Evolutionary conservation across 441 rosid genomes (phyloP), one percentile per base, ranked within the genome.

Genomic region (Erodium moschatum): DNA sequence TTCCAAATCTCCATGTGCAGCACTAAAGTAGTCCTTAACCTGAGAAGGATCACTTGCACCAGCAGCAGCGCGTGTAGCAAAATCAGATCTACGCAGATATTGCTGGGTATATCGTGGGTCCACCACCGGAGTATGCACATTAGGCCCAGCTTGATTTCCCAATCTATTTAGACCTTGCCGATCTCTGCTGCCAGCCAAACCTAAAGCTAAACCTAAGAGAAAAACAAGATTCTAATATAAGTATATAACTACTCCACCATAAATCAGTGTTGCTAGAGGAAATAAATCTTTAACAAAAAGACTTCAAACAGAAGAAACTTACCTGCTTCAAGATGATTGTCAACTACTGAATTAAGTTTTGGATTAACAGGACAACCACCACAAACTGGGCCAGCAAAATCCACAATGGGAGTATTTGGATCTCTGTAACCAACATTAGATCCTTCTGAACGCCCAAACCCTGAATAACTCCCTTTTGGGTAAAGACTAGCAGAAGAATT

Each of bases 401-500:
- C 87, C 66, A 70, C 62, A 80, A 73, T 79, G 66, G 81, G 74
- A 70, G 78, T 73, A 68, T 81, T 78, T 70, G 80, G 74, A 78
- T 81, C 82, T 73, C 72, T 81, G 70, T 72, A 79, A 70, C 65
- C 73, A 70, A 64, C 75, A 78, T 80, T 77, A 73, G 87, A 76
- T 78, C 81, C 71, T 64, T 84, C 89, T 15, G 77, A 74, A 75
- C 65, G 74, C 79, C 81, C 92, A 72, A 83, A 66, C 68, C 85
- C 84, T 13, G 82, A 75, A 64, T 84, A 79, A 76, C 82, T 85
- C 75, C 79, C 72, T 58, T 76, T 76, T 56, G 87, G 76, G 79
- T 81, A 82, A 63, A 88, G 89, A 84, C 83, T 89, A 66, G 86
- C 81, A 33, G 88, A 86, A 73, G 95, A 91, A 75, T 81, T 78